Evolutionary conservation across 192 early-diverging fungal species (phyloP).

Genomic region (Allomyces arbusculus): DNA sequence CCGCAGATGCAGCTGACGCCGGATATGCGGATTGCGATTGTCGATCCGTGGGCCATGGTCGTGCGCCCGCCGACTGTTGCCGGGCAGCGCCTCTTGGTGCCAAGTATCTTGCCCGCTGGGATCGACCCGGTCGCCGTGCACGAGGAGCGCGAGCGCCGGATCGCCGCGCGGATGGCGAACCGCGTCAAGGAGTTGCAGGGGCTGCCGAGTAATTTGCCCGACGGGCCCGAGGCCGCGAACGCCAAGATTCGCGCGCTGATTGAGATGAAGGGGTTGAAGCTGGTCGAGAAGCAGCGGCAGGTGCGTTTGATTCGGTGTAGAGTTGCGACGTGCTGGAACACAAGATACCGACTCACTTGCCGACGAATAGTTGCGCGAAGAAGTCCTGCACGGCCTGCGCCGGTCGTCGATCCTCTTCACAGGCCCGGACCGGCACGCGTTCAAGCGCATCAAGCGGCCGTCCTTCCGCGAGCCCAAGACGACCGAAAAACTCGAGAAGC

Average conservation of each 20-base stretch:
- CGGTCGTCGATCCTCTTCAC: conserved; percentile 60
- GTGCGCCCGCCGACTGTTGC: background rate
- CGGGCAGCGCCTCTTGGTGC: conserved; percentile 46
- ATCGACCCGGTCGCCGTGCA: conserved; percentile 59
- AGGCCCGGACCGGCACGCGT: conserved; percentile 50
- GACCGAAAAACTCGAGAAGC: conserved; percentile 79
- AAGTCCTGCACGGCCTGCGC: conserved; percentile 49
- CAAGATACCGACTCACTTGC: background rate
- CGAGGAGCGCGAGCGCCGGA: conserved; percentile 54
- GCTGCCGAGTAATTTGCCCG: conserved; percentile 38
- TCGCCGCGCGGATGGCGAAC: conserved; percentile 46
- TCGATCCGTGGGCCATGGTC: background rate
- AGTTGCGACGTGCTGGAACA: too few relatives aligned
- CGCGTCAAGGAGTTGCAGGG: conserved; percentile 58
- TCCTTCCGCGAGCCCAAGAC: conserved; percentile 63
- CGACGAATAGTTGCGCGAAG: conserved; percentile 44
- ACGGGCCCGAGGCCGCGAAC: conserved; percentile 17
- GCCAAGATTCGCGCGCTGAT: conserved; percentile 58
- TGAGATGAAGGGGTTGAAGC: conserved; percentile 66
- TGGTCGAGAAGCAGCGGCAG: conserved; percentile 57
- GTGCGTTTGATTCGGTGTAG: conserved; percentile 6
- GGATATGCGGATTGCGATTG: conserved; percentile 1
- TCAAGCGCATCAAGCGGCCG: conserved; percentile 61
- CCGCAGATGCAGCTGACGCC: background rate
- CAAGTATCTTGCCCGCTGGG: conserved; percentile 49